Base-by-base conservation (phyloP, 2,329 filamentous ascomycete species). In the Didymella glomerata region DNA sequence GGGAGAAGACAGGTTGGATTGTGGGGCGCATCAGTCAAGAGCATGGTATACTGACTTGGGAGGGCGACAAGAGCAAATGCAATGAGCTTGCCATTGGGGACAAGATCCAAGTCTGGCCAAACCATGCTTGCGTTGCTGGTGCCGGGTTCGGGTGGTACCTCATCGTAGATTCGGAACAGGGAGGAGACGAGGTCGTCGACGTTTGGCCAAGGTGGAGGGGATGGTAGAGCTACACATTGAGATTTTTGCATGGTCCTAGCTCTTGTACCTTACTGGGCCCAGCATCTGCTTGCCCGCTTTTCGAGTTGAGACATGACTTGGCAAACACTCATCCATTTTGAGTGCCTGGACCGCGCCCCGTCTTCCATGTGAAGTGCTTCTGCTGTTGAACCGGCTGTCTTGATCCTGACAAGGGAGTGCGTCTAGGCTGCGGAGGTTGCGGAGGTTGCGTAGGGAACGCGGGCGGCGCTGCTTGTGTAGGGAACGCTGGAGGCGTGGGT, bases 121-220 rank as follows among this genome's bases (percentile, higher is more conserved):
- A 94, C 68, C 91, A 95, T 78, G 87, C 90, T 34, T 95, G 91
- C 73, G 89, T 94, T 66, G 85, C 90, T 1, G 88, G 89, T 0
- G 88, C 87, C 0, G 85, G 86, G 27, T 91, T 88, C 77, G 86
- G 84, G 1, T 91, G 86, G 83, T 95, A 92, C 77, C 78, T 92
- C 20, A 79, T 94, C 32, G 86, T 93, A 2, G 90, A 94, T 75
- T 86, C 85, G 27, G 80, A 83, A 47, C 62, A 64, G 49, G 77
- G 80, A 51, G 83, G 81, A 0, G 79, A 80, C 22, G 83, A 85
- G 67, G 82, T 91, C 60, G 81, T 91, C 36, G 91, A 94, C 80
- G 84, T 93, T 22, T 94, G 90, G 90, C 79, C 84, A 16, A 80
- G 89, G 62, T 90, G 87, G 83, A 83, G 86, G 55, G 89, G 89